Conservation (phyloP, 768 basidiomycete species). For the Phanerodontia chrysosporium region DNA sequence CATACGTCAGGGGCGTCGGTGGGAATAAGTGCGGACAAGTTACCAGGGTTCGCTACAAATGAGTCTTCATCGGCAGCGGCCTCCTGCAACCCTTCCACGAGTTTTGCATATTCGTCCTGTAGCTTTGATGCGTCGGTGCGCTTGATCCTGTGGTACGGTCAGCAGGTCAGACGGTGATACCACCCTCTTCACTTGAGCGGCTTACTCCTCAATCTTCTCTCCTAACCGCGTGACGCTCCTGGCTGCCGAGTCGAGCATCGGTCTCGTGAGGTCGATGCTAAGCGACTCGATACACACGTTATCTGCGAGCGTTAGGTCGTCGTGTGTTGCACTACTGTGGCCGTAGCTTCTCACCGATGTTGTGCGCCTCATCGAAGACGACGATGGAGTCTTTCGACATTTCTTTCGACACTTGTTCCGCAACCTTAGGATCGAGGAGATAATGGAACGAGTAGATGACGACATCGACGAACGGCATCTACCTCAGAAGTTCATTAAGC, state of each 20-base stretch:
- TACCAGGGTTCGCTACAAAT: constrained; percentile 88
- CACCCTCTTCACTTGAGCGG: not conserved
- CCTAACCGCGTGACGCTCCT: constrained; percentile 82
- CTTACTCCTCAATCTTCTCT: constrained; percentile 94
- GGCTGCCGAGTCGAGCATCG: constrained; percentile 93
- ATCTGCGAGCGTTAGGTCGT: constrained; percentile 42
- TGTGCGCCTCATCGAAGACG: constrained; percentile 99
- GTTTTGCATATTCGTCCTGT: constrained; percentile 93
- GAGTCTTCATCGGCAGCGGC: constrained; percentile 69
- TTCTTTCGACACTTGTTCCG: constrained; percentile 98
- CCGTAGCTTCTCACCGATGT: constrained; percentile 66
- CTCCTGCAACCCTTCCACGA: constrained; percentile 92
- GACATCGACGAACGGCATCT: constrained; percentile 95
- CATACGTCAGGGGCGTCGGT: not conserved
- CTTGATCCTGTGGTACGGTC: constrained; percentile 65
- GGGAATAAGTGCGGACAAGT: constrained; percentile 13
- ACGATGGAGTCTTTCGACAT: constrained; percentile 97
- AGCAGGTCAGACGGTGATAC: constrained; percentile 1
- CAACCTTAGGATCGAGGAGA: constrained; percentile 96
- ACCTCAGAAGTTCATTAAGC: not conserved
- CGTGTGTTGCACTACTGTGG: not conserved
- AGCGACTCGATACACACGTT: constrained; percentile 99
- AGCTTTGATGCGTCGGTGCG: constrained; percentile 88
- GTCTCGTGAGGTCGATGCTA: constrained; percentile 93
- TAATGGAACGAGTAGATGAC: constrained; percentile 99